Conservation (phyloP, 768 basidiomycete genomes). For the Tulasnella sp. region DNA sequence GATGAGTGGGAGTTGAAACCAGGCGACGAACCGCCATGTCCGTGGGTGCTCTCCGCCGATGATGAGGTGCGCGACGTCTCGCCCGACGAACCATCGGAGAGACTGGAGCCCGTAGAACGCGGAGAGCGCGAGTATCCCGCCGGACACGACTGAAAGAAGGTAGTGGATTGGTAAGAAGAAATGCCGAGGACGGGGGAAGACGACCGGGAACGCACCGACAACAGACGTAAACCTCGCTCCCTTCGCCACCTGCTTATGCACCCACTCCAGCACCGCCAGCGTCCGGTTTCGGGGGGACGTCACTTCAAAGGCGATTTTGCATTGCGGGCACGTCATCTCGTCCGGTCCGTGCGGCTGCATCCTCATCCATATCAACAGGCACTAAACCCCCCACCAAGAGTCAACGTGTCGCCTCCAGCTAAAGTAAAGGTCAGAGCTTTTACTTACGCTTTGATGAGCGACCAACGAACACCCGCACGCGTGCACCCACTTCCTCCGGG, state of each 20-base stretch:
- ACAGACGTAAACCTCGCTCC: neutral
- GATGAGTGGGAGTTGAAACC: slow-evolving; percentile 3
- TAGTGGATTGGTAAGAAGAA: too few relatives aligned
- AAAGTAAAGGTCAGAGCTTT: neutral
- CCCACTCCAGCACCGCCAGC: neutral
- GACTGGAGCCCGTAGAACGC: neutral
- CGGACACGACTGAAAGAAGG: neutral
- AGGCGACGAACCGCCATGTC: neutral
- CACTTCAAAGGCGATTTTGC: neutral
- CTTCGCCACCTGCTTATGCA: neutral
- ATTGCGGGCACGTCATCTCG: slow-evolving; percentile 3
- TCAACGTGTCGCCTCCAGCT: neutral
- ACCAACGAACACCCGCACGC: slow-evolving; percentile 10
- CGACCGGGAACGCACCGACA: neutral
- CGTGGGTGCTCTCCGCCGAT: slow-evolving; percentile 4
- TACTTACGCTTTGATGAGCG: slow-evolving; percentile 2
- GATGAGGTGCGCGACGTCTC: neutral
- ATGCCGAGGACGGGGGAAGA: too few relatives aligned
- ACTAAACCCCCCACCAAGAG: neutral
- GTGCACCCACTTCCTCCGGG: slow-evolving; percentile 1
- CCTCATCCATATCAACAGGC: slow-evolving; percentile 8
- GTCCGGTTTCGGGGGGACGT: neutral
- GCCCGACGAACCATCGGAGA: neutral
- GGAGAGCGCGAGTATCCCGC: neutral
- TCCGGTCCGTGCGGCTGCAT: neutral